Evolutionary conservation across 495 filamentous ascomycete genomes (phyloP), one percentile per base, ranked within the genome.

Genomic region (Hamigera avellanea): DNA sequence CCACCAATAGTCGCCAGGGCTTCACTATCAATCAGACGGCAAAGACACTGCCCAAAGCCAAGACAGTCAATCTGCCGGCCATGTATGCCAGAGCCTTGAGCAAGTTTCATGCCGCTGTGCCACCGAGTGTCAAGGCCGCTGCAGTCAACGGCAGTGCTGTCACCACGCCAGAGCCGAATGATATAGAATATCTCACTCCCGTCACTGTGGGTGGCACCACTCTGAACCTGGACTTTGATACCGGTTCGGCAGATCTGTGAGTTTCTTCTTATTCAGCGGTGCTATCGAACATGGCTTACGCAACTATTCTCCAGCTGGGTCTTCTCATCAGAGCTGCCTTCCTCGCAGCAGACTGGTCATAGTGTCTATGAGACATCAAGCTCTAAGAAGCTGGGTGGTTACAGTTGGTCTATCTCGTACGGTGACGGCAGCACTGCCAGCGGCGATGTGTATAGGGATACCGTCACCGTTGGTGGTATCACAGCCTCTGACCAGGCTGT

Each of bases 221-320:
- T 3, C 50, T 86, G 45, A 69, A 76, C 46, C 48, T 87, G 39
- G 76, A 85, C 50, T 69, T 86, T 46, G 83, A 88, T 51, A 85
- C 83, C 27, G 83, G 83, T 2, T 81, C 76, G 26, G 73, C 78
- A 29, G 83, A 88, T 59, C 71, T 88, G 67, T 86, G 55, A 62
- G 73, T 64, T 29, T 10, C 18, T 8, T 12, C 15, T 15, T 8
- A 14, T 14, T 14, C 19, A 14, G 17, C 16, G n/a, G 5, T 30
- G 5, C 3, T 14, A 12, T 3, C 10, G 30, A 23, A 5, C 21
- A 23, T 23, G 21, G 21, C 21, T 23, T 5, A 23, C 21, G 21
- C 21, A 23, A 32, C 5, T n/a, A 16, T 32, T 9, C 25, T 19
- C 15, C 38, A 62, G 62, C 17, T 74, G 70, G 70, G 67, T 72